These are phyloP conservation scores for Russula foetens DNA, from an alignment of 768 basidiomycete genomes.

Conservation along the genomic window DNA sequence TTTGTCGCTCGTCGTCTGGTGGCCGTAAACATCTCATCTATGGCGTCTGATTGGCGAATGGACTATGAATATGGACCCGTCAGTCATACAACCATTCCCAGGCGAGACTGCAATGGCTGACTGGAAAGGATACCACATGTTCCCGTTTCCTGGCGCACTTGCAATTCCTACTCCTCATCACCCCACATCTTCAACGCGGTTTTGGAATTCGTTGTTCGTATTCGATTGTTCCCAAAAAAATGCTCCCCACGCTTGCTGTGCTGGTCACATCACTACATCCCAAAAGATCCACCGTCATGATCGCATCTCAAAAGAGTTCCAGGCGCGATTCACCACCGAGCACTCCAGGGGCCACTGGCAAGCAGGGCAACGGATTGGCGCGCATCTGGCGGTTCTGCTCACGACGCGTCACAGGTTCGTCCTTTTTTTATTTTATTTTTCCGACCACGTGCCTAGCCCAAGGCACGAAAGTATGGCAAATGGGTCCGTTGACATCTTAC, in stretches of 20 bases:
- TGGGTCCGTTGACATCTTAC: neutral
- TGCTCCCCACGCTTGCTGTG: neutral
- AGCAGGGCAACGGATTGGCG: neutral
- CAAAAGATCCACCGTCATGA: neutral
- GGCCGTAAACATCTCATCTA: neutral
- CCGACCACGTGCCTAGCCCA: neutral
- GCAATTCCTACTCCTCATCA: neutral
- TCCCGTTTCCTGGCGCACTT: neutral
- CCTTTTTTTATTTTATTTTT: neutral
- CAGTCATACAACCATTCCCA: neutral
- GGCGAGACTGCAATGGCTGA: neutral
- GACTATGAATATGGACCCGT: neutral
- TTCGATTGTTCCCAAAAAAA: neutral
- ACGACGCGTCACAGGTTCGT: neutral
- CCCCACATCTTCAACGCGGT: neutral
- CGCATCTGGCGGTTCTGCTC: neutral
- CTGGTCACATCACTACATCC: conserved; percentile 4
- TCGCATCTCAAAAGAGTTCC: neutral
- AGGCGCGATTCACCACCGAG: neutral
- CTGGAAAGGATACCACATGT: neutral
- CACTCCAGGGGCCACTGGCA: neutral
- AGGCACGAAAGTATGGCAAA: neutral
- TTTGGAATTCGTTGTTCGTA: neutral
- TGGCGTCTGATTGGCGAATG: neutral
- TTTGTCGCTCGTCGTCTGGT: neutral